A percentile compares a stretch with the other conserved stretches of the same genome.
Evolutionary conservation across 768 basidiomycete species (phyloP).

Genomic region (Trametes meyenii): DNA sequence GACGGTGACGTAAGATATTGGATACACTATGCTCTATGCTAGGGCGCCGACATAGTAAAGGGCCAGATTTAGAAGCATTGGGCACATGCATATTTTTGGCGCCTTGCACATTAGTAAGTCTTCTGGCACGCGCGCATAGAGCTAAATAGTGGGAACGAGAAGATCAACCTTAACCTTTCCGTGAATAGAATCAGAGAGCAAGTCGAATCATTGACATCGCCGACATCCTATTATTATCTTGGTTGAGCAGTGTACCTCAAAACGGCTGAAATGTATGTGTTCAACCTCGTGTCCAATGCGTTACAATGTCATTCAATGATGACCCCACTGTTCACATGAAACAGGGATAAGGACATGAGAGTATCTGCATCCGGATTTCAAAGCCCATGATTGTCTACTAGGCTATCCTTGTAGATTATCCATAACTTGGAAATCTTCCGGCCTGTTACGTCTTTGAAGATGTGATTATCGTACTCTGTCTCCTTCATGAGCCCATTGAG

Average conservation of each 20-base stretch:
- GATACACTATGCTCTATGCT: background rate
- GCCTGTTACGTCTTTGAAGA: slow-evolving; percentile 60
- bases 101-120: no score
- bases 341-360: no score
- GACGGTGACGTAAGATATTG: background rate
- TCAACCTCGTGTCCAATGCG: background rate
- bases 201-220: no score
- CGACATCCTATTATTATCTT: no score
- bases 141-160: no score
- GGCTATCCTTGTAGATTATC: slow-evolving; percentile 51
- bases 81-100: background rate
- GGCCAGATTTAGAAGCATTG: background rate
- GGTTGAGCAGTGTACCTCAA: no score
- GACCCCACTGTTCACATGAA: background rate
- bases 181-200: no score
- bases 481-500: slow-evolving; percentile 60
- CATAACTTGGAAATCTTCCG: slow-evolving; percentile 58
- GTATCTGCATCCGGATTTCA: background rate
- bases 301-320: background rate
- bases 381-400: slow-evolving; percentile 29
- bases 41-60: no score
- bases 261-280: no score
- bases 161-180: no score
- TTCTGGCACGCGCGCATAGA: no score
- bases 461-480: slow-evolving; percentile 48